Evolutionary conservation across 805 yeast genomes (phyloP), one percentile per base, ranked within the genome.

Genomic region (Lipomyces starkeyi): DNA sequence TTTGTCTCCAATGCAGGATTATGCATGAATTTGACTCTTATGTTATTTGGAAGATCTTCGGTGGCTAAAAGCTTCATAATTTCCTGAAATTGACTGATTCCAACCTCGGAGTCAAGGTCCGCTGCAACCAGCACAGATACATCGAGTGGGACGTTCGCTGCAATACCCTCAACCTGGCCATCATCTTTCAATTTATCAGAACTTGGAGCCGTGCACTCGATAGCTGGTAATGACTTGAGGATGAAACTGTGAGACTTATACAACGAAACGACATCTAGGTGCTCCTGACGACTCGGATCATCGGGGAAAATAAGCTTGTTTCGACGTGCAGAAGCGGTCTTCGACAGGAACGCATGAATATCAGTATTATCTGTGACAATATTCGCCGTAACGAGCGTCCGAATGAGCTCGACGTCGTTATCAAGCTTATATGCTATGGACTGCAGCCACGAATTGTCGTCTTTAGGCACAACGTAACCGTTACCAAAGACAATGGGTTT

Each of bases 391-490:
- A 69, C 80, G 75, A 69, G 73, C 29, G 66, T 40, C 58, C 69
- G 73, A 25, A 80, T 57, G n/a, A 68, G 61, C 13, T 68, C 73
- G 5, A 80, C 82, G 78, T 93, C 98, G 79, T 81, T 29, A 80
- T 78, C 20, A 88, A 75, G 72, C 22, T 71, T 59, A 9, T 49
- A 40, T 58, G 73, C 67, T 6, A 73, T 74, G n/a, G 59, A 58
- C 37, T 71, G 72, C 11, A 73, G 66, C 80, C 80, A 77, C n/a
- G 59, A 71, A 61, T 83, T 80, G 0, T 82, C 78, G 49, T 78
- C 80, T 71, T 88, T 81, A 2, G 83, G 83, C 67, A 81, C 79
- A 20, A 90, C 83, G 6, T 88, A 87, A 57, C 98, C 98, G 77
- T 94, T 90, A 35, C 87, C 85, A 61, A 92, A 83, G 3, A 91